phyloP scores from a whole-genome alignment of 192 early-diverging fungal genomes.

The Coemansia sp. region DNA sequence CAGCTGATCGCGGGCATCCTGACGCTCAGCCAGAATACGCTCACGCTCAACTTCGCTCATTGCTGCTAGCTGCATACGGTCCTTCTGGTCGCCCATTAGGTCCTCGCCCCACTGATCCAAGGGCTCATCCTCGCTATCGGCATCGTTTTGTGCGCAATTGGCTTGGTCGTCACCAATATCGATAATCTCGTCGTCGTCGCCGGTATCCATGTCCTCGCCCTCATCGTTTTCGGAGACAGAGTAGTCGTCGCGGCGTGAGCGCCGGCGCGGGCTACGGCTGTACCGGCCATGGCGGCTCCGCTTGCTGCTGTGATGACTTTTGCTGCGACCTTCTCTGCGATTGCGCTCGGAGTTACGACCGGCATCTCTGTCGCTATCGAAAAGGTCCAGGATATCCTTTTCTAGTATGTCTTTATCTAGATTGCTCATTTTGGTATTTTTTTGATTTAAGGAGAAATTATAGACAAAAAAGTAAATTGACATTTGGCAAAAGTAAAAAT shows the following conservation, averaged over 20 bases:
- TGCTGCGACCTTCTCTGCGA: slow-evolving; percentile 28
- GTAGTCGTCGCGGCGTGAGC: slow-evolving; percentile 31
- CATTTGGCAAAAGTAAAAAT: not conserved
- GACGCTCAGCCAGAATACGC: slow-evolving; percentile 73
- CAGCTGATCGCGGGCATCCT: slow-evolving; percentile 60
- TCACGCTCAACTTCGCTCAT: slow-evolving; percentile 77
- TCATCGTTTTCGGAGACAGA: slow-evolving; percentile 36
- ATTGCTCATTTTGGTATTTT: not conserved
- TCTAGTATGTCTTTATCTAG: slow-evolving; percentile 39
- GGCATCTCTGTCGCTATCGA: slow-evolving; percentile 31
- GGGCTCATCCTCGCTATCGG: slow-evolving; percentile 61
- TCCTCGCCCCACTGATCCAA: slow-evolving; percentile 75
- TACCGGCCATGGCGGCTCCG: slow-evolving; percentile 31
- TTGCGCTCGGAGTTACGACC: slow-evolving; percentile 26
- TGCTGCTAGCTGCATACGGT: slow-evolving; percentile 60
- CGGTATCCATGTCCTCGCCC: slow-evolving; percentile 39
- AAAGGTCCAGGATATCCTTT: slow-evolving; percentile 54
- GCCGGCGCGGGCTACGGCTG: slow-evolving; percentile 25
- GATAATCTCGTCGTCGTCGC: slow-evolving; percentile 44
- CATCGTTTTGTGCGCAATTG: slow-evolving; percentile 10
- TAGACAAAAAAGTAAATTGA: not conserved
- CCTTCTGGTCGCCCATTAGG: slow-evolving; percentile 72
- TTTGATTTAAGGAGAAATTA: not conserved
- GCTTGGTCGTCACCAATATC: slow-evolving; percentile 47
- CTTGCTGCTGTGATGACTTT: slow-evolving; percentile 13